Conservation (phyloP, 2,329 filamentous ascomycete species). For the Scedosporium aurantiacum region DNA sequence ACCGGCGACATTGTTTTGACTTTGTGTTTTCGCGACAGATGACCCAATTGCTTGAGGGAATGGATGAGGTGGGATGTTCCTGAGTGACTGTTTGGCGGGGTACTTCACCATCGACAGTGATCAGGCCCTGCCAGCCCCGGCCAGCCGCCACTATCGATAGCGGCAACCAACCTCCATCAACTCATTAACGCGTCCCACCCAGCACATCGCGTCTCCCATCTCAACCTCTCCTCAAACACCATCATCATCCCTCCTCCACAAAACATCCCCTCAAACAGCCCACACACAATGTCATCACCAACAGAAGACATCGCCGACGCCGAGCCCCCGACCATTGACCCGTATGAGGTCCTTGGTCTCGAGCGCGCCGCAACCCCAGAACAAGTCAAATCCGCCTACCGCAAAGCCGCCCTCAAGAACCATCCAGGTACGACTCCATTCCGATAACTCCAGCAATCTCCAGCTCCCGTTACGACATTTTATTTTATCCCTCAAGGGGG, state of each 20-base stretch:
- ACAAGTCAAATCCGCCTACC: slow-evolving; percentile 83
- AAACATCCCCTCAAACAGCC: not conserved
- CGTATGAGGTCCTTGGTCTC: slow-evolving; percentile 71
- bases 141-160: not conserved
- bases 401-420: slow-evolving; percentile 76
- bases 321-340: slow-evolving; percentile 55
- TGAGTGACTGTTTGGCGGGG: not conserved
- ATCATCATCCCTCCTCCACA: not conserved
- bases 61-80: not conserved
- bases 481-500: not conserved
- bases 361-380: slow-evolving; percentile 60
- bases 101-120: not conserved
- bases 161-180: not conserved
- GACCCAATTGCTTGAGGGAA: not conserved
- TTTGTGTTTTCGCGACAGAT: not conserved
- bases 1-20: not conserved
- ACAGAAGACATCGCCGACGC: slow-evolving; percentile 38
- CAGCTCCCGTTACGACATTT: not conserved
- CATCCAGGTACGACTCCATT: slow-evolving; percentile 78
- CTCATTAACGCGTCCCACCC: slow-evolving; percentile 3
- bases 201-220: slow-evolving; percentile 2
- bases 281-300: slow-evolving; percentile 5
- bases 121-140: not conserved
- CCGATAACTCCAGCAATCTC: slow-evolving; percentile 9
- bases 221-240: not conserved